Evolutionary conservation across 306 rosid genomes (phyloP), one percentile per base, ranked within the genome.

Genomic region (Hippophae tibetana): DNA sequence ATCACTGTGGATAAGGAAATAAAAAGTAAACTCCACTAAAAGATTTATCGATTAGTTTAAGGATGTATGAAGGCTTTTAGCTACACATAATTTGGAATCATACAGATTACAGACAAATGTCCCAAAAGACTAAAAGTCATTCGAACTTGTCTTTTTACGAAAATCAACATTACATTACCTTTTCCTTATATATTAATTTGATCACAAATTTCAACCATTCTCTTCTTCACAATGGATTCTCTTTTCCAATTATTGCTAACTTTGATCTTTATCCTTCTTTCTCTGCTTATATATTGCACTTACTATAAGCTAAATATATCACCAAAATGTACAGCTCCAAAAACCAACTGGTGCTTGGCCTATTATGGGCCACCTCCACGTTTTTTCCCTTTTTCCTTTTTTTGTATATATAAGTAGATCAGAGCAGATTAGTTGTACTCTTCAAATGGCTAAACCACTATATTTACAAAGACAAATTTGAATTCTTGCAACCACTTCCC

Each of bases 311-410:
- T 45, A 42, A 68, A 13, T 31, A 74, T 13, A 42, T 11, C 62
- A 31, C 2, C 23, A n/a, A 49, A 49, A 55, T 52, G 47, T 11
- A 69, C 50, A 1, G 59, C 52, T 7, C 80, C 76, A 18, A 0
- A 48, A 56, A 49, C 75, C 75, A 13, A 61, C 65, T 12, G 65
- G 72, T 11, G 68, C 79, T 60, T 75, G 60, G 72, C 79, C 79
- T 13, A 10, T 75, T 27, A 61, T 69, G 1, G 79, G 79, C 54
- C 76, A 76, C 48, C 71, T 76, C 46, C 74, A 76, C 47, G 23
- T 18, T 18, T 18, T 18, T 18, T 18, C 23, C 23, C 23, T 18
- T 18, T 18, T 18, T 1, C 23, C 23, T 18, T 18, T 18, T 18
- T 18, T 18, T 18, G n/a, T 18, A 18, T 18, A 18, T 18, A 18